Evolutionary conservation across 495 filamentous ascomycete genomes (phyloP).

Genomic region (Neurospora sp.): DNA sequence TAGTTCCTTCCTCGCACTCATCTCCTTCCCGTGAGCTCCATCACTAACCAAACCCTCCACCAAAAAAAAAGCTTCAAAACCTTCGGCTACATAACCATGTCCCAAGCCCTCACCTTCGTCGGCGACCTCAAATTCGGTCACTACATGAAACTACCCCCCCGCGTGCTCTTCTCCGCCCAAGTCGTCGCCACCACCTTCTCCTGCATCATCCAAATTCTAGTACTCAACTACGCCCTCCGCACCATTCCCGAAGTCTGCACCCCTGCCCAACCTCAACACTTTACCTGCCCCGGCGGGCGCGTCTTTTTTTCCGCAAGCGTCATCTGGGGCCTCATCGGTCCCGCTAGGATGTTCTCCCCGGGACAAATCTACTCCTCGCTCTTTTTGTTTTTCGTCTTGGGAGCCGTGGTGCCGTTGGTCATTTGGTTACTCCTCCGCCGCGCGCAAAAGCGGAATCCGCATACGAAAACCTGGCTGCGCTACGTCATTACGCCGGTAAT

Average conservation of each 20-base stretch:
- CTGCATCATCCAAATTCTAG: slow-evolving; percentile 54
- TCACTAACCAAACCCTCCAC: background rate
- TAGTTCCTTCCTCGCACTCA: background rate
- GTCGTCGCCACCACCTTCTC: slow-evolving; percentile 56
- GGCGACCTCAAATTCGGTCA: slow-evolving; percentile 51
- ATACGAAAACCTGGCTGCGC: slow-evolving; percentile 31
- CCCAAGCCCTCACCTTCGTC: slow-evolving; percentile 45
- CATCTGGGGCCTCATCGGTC: slow-evolving; percentile 62
- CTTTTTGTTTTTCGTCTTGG: slow-evolving; percentile 53
- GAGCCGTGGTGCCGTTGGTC: slow-evolving; percentile 44
- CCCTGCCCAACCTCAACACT: slow-evolving; percentile 48
- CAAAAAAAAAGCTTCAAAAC: slow-evolving; percentile 49
- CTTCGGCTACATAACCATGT: slow-evolving; percentile 62
- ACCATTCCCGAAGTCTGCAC: slow-evolving; percentile 54
- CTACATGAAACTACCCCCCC: slow-evolving; percentile 62
- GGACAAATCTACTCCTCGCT: slow-evolving; percentile 57
- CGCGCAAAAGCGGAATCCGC: slow-evolving; percentile 41
- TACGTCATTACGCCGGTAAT: slow-evolving; percentile 58
- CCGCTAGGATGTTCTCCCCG: slow-evolving; percentile 55
- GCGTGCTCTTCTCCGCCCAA: slow-evolving; percentile 59
- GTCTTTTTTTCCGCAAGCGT: slow-evolving; percentile 61
- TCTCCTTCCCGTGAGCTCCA: background rate
- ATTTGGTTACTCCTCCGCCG: slow-evolving; percentile 34
- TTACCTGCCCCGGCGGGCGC: slow-evolving; percentile 56
- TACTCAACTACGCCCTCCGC: slow-evolving; percentile 55